These are phyloP conservation scores for Acanthamoeba culbertsoni DNA, from an alignment of 208 protist genomes.

Conservation along the genomic window DNA sequence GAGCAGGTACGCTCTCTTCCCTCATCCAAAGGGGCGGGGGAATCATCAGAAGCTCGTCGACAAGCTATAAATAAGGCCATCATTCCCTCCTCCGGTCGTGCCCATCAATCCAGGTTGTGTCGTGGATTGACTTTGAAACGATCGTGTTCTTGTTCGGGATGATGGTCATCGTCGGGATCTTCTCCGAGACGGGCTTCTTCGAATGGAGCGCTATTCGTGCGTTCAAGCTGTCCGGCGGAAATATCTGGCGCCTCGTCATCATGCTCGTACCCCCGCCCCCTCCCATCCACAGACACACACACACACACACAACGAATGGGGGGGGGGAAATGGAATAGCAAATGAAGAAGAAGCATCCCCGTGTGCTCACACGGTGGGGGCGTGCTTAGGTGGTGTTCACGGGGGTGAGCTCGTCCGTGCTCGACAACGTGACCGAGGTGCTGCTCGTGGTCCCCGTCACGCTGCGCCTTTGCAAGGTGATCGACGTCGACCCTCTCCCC, in stretches of 20 bases:
- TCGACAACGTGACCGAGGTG: conserved; percentile 87
- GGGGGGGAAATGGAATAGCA: too few relatives aligned
- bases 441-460: conserved; percentile 83
- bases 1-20: neutral
- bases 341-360: too few relatives aligned
- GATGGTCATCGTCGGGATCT: conserved; percentile 83
- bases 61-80: too few relatives aligned
- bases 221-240: conserved; percentile 73
- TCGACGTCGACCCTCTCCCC: conserved; percentile 78
- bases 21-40: too few relatives aligned
- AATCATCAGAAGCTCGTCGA: too few relatives aligned
- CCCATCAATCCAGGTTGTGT: conserved; percentile 60
- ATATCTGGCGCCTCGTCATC: conserved; percentile 67
- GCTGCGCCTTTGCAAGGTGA: conserved; percentile 72
- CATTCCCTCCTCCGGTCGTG: too few relatives aligned
- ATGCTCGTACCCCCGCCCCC: neutral
- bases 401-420: conserved; percentile 74
- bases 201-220: conserved; percentile 73
- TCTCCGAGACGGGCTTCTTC: conserved; percentile 81
- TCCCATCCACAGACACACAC: too few relatives aligned
- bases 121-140: conserved; percentile 75
- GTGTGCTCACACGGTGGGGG: neutral
- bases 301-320: too few relatives aligned
- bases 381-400: conserved; percentile 29
- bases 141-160: conserved; percentile 79